Evolutionary conservation across 345 rosid genomes (phyloP).

Genomic region (Erysimum cheiranthoides): DNA sequence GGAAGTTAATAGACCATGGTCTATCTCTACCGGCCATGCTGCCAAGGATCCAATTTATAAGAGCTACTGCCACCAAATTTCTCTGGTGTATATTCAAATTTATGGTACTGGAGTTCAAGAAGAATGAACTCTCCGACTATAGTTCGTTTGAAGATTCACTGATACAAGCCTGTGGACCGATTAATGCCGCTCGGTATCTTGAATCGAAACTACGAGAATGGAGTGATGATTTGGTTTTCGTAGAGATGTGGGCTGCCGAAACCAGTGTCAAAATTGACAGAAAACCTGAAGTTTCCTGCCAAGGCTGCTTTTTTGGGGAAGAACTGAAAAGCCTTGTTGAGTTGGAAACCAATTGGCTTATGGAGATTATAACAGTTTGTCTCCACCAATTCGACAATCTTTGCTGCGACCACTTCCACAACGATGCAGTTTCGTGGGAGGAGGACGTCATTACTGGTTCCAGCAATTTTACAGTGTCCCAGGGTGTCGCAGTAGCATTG

Average conservation of each 20-base stretch:
- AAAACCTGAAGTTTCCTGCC: conserved; percentile 27
- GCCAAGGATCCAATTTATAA: conserved; percentile 59
- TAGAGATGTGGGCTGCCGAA: conserved; percentile 64
- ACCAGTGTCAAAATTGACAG: conserved; percentile 20
- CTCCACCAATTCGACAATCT: conserved; percentile 70
- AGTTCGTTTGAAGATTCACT: conserved; percentile 48
- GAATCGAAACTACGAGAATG: conserved; percentile 72
- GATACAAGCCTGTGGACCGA: conserved; percentile 59
- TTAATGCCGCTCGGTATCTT: conserved; percentile 70
- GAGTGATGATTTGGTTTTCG: conserved; percentile 71
- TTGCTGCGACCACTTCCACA: conserved; percentile 49
- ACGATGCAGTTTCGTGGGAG: conserved; percentile 43
- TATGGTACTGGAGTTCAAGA: conserved; percentile 58
- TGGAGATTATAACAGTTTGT: conserved; percentile 61
- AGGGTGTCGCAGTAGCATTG: conserved; percentile 56
- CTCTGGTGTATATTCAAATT: conserved; percentile 68
- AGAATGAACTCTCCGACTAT: conserved; percentile 45
- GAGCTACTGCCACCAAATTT: conserved; percentile 65
- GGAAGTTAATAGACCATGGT: conserved; percentile 67
- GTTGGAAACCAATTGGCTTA: conserved; percentile 67
- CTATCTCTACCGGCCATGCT: conserved; percentile 51
- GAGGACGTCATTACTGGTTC: conserved; percentile 27
- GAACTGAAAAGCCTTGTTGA: conserved; percentile 68
- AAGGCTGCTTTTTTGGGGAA: conserved; percentile 63
- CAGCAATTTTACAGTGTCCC: conserved; percentile 43